Evolutionary conservation across 805 yeast genomes (phyloP), one percentile per base, ranked within the genome.

Genomic region (Ogataea wickerhamii): DNA sequence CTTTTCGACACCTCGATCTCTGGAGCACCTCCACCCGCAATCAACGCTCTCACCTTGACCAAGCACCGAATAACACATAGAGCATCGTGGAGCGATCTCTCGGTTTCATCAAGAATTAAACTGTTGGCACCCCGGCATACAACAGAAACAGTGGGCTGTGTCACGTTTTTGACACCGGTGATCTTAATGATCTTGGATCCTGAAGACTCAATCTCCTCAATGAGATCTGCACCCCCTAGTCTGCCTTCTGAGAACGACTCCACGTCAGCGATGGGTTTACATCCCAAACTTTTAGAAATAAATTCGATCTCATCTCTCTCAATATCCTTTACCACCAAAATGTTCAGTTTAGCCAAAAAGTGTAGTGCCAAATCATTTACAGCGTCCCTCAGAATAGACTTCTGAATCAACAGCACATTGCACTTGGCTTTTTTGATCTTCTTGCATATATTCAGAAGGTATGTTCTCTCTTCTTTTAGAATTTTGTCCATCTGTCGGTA

Each of bases 21-120:
- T 32, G 98, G 95, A 5, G 98, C 98, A 54, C 98, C 98, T 47
- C 98, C 99, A 53, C 99, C 99, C 11, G 98, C 96, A 66, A 93
- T 88, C 58, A 85, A 69, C 1, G 89, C 95, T 56, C 76, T 82
- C 60, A 86, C 87, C 58, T 87, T 87, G 19, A 88, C 95, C 39
- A 87, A 70, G 66, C 96, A 84, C 60, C 95, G 69, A 46, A 83
- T 72, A 39, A 91, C 98, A 74, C 99, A 93, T 41, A 93, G 73
- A 0, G 98, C 98, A 64, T 93, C 99, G 57, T 93, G 99, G 47
- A 93, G 70, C 3, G 98, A 89, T 66, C 99, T 82, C 61, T 93
- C 99, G 26, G 98, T 80, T 68, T 93, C 99, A 64, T 93, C 98
- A 41, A 93, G 70, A 36, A 91, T 82, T 67, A 87, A 76, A 46